Evolutionary conservation across 2,329 filamentous ascomycete species (phyloP).

Genomic region (Colletotrichum plurivorum): DNA sequence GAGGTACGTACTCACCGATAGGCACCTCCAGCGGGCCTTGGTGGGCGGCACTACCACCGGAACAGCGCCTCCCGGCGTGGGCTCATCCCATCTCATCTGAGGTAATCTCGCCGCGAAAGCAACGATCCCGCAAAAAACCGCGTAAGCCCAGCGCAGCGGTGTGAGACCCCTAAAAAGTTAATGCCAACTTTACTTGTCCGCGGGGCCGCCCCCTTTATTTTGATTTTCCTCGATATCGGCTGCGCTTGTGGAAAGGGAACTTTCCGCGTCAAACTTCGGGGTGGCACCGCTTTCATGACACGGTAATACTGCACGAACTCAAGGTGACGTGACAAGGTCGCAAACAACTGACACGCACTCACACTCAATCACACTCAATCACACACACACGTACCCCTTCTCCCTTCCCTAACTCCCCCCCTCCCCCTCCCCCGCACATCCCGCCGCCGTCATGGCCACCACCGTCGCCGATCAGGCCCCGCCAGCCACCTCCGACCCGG

Average conservation of each 20-base stretch:
- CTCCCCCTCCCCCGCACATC: background rate
- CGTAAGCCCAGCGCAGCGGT: constrained; percentile 20
- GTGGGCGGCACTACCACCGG: constrained; percentile 30
- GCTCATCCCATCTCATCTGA: constrained; percentile 33
- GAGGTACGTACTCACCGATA: too few relatives aligned
- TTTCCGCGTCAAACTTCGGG: too few relatives aligned
- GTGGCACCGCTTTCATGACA: too few relatives aligned
- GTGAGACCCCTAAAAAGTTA: background rate
- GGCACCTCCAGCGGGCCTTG: background rate
- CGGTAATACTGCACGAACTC: too few relatives aligned
- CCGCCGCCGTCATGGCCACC: constrained; percentile 24
- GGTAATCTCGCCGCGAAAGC: background rate
- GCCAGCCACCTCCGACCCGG: constrained; percentile 20
- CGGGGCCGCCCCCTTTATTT: too few relatives aligned
- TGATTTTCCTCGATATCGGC: too few relatives aligned
- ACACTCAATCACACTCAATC: too few relatives aligned
- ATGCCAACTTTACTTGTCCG: too few relatives aligned
- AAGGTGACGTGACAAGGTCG: too few relatives aligned
- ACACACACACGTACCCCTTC: background rate
- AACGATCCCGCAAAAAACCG: background rate
- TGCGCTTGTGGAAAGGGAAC: too few relatives aligned
- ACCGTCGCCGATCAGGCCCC: constrained; percentile 35
- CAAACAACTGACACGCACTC: too few relatives aligned
- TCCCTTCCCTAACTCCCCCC: background rate
- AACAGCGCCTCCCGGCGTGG: constrained; percentile 38